These are phyloP conservation scores for Solanum neorickii DNA, from an alignment of 257 asterid species.

Conservation along the genomic window DNA sequence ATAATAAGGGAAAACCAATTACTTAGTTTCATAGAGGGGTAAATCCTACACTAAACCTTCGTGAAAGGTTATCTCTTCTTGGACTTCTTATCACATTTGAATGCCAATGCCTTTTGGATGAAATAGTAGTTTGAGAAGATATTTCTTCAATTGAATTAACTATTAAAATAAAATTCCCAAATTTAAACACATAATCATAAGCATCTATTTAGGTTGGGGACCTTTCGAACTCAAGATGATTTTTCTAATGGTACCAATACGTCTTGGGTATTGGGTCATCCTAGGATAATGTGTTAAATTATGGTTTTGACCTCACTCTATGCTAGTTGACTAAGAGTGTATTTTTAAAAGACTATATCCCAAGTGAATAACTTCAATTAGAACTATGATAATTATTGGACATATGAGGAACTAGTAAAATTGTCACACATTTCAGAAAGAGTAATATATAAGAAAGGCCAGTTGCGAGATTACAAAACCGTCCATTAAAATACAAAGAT, in stretches of 20 bases:
- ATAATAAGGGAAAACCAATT: background rate
- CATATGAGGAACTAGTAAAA: background rate
- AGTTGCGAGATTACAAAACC: background rate
- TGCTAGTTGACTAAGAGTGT: background rate
- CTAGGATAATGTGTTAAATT: background rate
- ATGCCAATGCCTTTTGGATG: background rate
- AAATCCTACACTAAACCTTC: background rate
- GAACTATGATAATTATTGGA: background rate
- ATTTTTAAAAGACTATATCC: background rate
- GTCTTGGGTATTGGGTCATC: background rate
- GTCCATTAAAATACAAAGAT: background rate
- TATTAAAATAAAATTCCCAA: background rate
- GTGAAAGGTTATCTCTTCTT: background rate
- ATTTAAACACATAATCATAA: background rate
- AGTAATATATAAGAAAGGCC: background rate
- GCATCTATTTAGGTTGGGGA: background rate
- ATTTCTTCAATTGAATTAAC: background rate
- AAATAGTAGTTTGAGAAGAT: too few relatives aligned
- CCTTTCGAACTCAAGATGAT: background rate
- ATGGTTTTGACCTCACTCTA: background rate
- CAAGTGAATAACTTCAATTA: background rate
- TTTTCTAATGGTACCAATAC: background rate
- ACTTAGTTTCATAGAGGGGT: background rate
- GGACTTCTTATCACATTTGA: background rate
- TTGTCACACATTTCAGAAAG: background rate